Percentiles rank a stretch among this genome's conserved stretches.
phyloP scores from a whole-genome alignment of 1,139 yeast species.

The Casaregolazyma suthepensis region DNA sequence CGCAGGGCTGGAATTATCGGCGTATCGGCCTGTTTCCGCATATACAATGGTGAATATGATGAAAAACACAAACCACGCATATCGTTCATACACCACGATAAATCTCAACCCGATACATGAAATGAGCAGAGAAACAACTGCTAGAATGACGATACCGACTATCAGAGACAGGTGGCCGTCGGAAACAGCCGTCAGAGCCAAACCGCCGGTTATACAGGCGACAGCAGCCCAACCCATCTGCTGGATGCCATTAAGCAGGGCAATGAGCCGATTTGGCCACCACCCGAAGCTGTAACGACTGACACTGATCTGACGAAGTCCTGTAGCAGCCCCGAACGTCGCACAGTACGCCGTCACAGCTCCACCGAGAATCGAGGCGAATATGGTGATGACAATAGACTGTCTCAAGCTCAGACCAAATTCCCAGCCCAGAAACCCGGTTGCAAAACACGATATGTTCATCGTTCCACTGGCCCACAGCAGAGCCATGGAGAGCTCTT shows the following conservation, averaged over 20 bases:
- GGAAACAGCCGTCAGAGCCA: constrained; percentile 9
- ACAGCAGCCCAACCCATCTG: constrained; percentile 10
- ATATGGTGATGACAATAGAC: constrained; percentile 9
- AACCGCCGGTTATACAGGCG: constrained; percentile 8
- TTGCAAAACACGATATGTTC: constrained; percentile 11
- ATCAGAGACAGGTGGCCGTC: constrained; percentile 8
- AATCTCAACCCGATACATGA: constrained; percentile 7
- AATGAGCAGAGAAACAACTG: constrained; percentile 5
- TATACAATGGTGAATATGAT: constrained; percentile 7
- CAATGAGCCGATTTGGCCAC: constrained; percentile 10
- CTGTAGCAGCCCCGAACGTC: constrained; percentile 9
- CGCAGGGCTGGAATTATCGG: constrained; percentile 5
- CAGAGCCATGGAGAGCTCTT: constrained; percentile 10
- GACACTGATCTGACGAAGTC: constrained; percentile 8
- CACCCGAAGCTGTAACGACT: constrained; percentile 9
- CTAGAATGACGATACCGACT: constrained; percentile 6
- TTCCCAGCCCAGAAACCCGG: constrained; percentile 11
- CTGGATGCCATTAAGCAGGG: constrained; percentile 8
- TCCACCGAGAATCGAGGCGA: constrained; percentile 9
- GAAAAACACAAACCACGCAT: constrained; percentile 8
- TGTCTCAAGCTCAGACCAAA: constrained; percentile 3
- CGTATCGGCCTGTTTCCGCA: constrained; percentile 8
- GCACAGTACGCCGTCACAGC: constrained; percentile 9
- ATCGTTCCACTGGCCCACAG: constrained; percentile 11
- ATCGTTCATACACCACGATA: constrained; percentile 8